Base-by-base conservation (phyloP, 768 basidiomycete genomes). In the Tylopilus sp. region DNA sequence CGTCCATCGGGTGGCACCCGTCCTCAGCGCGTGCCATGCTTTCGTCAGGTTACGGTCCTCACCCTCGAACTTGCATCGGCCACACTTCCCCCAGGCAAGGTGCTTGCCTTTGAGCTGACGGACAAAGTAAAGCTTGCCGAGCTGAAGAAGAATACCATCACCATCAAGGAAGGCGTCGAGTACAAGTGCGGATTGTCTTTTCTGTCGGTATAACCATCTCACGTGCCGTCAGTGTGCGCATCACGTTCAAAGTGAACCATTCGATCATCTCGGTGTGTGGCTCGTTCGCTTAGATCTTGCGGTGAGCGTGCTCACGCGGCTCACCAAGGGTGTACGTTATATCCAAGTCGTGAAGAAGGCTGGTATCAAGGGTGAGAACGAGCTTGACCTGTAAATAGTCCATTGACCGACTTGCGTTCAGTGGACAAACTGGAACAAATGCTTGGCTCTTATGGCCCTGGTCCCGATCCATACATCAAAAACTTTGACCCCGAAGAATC, bases 351-450 rank as follows among this genome's bases (percentile, higher is more conserved):
- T 92, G 55, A 95, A 94, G 72, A 82, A 87, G 6, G 71, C 82
- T 4, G 86, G 89, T 9, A 29, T 95, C 30, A 85, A 75, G 71
- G 88, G 94, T 92, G 59, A 56, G 56, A 36, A 48, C 8, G 36
- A 21, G 19, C 19, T 13, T 41, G 50, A 12, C 37, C 21, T 12
- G 25, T 31, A 3, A 25, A 40, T 40, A 45, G 34, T 51, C 42
- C 33, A 22, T 52, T 45, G 12, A 43, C 41, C 58, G 46, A 47
- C 24, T 36, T 48, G 43, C 48, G 33, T 40, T 40, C 52, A 94
- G 94, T 96, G 63, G 96, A 96, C 72, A 96, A 88, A 70, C 68
- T 91, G 62, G 92, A 95, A 66, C 81, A 88, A 61, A 98, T 98
- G 96, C 80, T 98, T 21, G 96, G 96, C 17, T 94, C 92, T 4